Percentiles rank a stretch among this genome's conserved stretches.
Evolutionary conservation across 1,139 yeast genomes (phyloP).

Genomic region (Suhomyces bolitotheri): DNA sequence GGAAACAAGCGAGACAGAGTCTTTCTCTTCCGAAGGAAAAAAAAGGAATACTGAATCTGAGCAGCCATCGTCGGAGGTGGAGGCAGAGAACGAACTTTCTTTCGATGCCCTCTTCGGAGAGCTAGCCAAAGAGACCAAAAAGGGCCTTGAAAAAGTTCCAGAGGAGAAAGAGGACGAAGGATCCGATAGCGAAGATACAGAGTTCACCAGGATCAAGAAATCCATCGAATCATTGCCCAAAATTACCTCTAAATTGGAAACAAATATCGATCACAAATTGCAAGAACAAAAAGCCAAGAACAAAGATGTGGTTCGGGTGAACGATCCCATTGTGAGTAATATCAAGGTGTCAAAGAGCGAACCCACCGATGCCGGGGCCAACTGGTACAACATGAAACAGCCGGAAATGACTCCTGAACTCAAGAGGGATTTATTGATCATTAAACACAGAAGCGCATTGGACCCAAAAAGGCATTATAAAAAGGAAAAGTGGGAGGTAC

Average conservation of each 20-base stretch:
- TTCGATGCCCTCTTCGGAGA: constrained; percentile 19
- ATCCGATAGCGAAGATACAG: constrained; percentile 19
- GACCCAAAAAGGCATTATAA: constrained; percentile 96
- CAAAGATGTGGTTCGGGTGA: constrained; percentile 34
- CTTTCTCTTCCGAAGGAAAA: constrained; percentile 17
- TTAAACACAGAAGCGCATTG: constrained; percentile 84
- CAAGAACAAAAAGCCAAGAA: constrained; percentile 8
- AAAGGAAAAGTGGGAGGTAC: constrained; percentile 78
- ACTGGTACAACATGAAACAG: constrained; percentile 85
- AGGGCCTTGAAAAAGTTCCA: constrained; percentile 2
- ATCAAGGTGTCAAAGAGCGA: constrained; percentile 18
- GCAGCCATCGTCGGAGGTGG: constrained; percentile 4
- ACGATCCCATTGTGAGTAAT: constrained; percentile 49
- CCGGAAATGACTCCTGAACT: constrained; percentile 74
- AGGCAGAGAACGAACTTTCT: constrained; percentile 11
- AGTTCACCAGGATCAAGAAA: constrained; percentile 30
- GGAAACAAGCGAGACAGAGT: constrained; percentile 21
- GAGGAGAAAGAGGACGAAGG: constrained; percentile 7
- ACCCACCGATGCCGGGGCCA: constrained; percentile 45
- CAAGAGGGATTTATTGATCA: constrained; percentile 73
- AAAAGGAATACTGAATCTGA: constrained; percentile 3
- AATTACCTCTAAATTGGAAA: constrained; percentile 32
- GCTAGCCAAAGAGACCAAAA: constrained; percentile 14
- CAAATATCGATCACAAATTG: constrained; percentile 18
- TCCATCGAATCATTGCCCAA: constrained; percentile 38